Percentiles rank a stretch among this genome's conserved stretches.
phyloP scores from a whole-genome alignment of 2,329 filamentous ascomycete genomes.

The Fusarium sp. region DNA sequence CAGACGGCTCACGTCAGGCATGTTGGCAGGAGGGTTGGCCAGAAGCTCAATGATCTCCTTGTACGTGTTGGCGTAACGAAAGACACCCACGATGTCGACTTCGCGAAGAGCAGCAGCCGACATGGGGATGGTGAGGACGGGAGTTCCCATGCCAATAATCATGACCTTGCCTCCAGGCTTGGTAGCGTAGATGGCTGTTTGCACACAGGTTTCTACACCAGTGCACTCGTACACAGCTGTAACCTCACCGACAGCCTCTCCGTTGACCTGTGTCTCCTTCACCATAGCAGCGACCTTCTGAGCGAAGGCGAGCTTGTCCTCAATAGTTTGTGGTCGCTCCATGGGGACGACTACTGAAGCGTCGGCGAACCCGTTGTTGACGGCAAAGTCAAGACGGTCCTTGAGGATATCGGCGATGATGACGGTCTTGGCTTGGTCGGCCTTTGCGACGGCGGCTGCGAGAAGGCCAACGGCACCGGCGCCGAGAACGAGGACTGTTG shows the following conservation, averaged over 20 bases:
- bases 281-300: constrained; percentile 59
- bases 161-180: constrained; percentile 75
- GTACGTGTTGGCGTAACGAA: constrained; percentile 82
- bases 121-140: constrained; percentile 74
- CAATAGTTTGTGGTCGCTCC: constrained; percentile 58
- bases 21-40: constrained; percentile 56
- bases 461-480: constrained; percentile 70
- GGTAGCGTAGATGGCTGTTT: constrained; percentile 76
- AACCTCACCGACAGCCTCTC: constrained; percentile 67
- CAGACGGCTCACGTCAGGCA: constrained; percentile 73
- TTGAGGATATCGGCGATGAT: constrained; percentile 66
- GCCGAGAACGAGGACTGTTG: constrained; percentile 65
- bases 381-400: constrained; percentile 66
- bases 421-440: constrained; percentile 54
- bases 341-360: constrained; percentile 61
- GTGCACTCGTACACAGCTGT: constrained; percentile 81
- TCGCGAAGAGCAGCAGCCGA: constrained; percentile 75
- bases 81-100: constrained; percentile 76
- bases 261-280: constrained; percentile 48
- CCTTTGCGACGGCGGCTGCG: constrained; percentile 66
- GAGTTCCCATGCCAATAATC: constrained; percentile 78
- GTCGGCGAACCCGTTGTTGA: constrained; percentile 65
- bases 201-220: constrained; percentile 79
- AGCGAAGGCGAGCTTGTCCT: constrained; percentile 63
- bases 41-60: constrained; percentile 62